These are phyloP conservation scores for Diplosphaera chodatii DNA, from an alignment of 139 green algal species.

Conservation along the genomic window DNA sequence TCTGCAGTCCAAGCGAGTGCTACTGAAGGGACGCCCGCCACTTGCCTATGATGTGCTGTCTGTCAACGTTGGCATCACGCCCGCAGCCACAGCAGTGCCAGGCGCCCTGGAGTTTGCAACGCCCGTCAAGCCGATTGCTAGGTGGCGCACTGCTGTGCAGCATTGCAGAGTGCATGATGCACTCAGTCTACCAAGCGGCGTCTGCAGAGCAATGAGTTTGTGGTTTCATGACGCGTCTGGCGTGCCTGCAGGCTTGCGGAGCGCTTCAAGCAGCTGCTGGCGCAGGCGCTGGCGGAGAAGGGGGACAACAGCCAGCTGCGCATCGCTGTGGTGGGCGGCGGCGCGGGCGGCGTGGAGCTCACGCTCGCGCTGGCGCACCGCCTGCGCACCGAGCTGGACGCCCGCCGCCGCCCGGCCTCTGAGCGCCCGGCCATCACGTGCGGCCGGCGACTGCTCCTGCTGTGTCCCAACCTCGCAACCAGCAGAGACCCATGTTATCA, in stretches of 20 bases:
- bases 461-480: too few species aligned
- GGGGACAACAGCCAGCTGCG: too few species aligned
- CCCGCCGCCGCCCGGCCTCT: not conserved
- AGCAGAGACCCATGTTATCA: too few species aligned
- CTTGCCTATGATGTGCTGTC: slow-evolving; percentile 87
- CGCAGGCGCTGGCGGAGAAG: not conserved
- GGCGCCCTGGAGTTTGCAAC: slow-evolving; percentile 62
- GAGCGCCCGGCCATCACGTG: not conserved
- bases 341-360: slow-evolving; percentile 86
- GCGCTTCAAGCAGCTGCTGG: slow-evolving; percentile 29
- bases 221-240: too few species aligned
- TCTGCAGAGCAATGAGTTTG: too few species aligned
- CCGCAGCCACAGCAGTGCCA: slow-evolving; percentile 37
- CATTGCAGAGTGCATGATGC: too few species aligned
- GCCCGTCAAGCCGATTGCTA: slow-evolving; percentile 89
- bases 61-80: slow-evolving; percentile 89
- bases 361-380: slow-evolving; percentile 68
- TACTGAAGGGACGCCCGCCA: slow-evolving; percentile 48
- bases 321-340: slow-evolving; percentile 85
- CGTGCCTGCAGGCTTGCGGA: slow-evolving; percentile 57
- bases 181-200: too few species aligned
- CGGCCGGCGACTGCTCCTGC: too few species aligned
- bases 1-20: slow-evolving; percentile 35
- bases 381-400: slow-evolving; percentile 39
- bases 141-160: slow-evolving; percentile 33